Evolutionary conservation across 345 rosid genomes (phyloP).

Genomic region (Gossypium turneri): DNA sequence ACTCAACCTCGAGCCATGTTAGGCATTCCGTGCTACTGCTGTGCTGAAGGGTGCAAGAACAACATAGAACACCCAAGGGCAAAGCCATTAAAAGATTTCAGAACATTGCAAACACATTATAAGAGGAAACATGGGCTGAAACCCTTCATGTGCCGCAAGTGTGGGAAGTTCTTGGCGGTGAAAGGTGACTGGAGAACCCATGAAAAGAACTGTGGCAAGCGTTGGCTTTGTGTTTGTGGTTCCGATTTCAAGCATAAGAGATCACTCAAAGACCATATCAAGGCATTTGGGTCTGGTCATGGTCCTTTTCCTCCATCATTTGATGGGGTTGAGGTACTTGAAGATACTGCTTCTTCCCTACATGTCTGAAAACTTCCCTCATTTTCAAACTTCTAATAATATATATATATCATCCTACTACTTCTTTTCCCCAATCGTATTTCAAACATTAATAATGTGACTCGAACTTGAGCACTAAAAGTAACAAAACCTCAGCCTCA

Average conservation of each 20-base stretch:
- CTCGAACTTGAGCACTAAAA: too few species aligned
- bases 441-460: too few species aligned
- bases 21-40: conserved; percentile 81
- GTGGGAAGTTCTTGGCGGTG: conserved; percentile 75
- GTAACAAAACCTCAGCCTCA: too few species aligned
- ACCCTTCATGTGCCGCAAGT: conserved; percentile 63
- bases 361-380: conserved; percentile 9
- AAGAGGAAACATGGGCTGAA: conserved; percentile 81
- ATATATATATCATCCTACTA: not conserved
- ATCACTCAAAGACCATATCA: conserved; percentile 81
- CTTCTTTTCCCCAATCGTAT: not conserved
- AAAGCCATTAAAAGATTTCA: conserved; percentile 75
- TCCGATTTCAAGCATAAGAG: conserved; percentile 93
- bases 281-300: conserved; percentile 68
- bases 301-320: conserved; percentile 47
- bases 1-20: conserved; percentile 64
- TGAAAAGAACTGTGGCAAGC: conserved; percentile 88
- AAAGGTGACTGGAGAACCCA: conserved; percentile 95
- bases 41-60: conserved; percentile 82
- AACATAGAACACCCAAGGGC: conserved; percentile 68
- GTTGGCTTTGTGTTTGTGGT: conserved; percentile 84
- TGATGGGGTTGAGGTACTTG: conserved; percentile 27
- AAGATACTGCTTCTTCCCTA: conserved; percentile 24
- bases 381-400: not conserved
- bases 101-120: conserved; percentile 83